These are phyloP conservation scores for Gracilariopsis chorda DNA, from an alignment of 23 red algal species.

Conservation along the genomic window DNA sequence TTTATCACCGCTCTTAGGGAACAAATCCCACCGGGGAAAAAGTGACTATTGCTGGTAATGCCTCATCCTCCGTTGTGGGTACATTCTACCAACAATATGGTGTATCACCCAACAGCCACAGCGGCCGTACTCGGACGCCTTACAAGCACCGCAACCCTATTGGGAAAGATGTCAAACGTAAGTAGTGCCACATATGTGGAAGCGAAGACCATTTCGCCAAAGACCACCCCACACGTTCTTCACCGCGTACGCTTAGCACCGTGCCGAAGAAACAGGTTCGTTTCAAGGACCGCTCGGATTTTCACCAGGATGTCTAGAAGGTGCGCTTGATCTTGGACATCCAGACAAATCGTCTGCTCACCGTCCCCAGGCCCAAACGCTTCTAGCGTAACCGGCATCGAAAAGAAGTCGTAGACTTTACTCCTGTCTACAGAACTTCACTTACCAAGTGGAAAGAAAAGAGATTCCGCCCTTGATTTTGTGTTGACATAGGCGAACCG, in stretches of 20 bases:
- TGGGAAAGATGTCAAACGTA: background rate
- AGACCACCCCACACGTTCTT: background rate
- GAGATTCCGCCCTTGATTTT: background rate
- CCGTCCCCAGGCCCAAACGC: too few relatives aligned
- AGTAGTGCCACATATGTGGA: background rate
- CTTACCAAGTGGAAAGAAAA: background rate
- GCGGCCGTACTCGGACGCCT: background rate
- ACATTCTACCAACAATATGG: background rate
- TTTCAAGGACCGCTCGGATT: background rate
- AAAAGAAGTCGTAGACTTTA: background rate
- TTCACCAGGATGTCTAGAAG: background rate
- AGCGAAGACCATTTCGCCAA: background rate
- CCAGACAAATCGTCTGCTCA: too few relatives aligned
- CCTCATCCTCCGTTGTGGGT: background rate
- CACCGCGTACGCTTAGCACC: background rate
- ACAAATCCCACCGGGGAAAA: background rate
- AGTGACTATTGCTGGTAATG: background rate
- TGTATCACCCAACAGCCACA: background rate
- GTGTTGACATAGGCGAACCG: background rate
- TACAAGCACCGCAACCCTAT: background rate
- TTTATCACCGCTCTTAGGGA: background rate
- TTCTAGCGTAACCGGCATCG: background rate
- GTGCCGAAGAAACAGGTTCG: background rate
- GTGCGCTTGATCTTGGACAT: background rate
- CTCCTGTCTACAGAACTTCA: too few relatives aligned